Conservation (phyloP, 2,329 filamentous ascomycete genomes). For the Dactylonectria estremocensis region DNA sequence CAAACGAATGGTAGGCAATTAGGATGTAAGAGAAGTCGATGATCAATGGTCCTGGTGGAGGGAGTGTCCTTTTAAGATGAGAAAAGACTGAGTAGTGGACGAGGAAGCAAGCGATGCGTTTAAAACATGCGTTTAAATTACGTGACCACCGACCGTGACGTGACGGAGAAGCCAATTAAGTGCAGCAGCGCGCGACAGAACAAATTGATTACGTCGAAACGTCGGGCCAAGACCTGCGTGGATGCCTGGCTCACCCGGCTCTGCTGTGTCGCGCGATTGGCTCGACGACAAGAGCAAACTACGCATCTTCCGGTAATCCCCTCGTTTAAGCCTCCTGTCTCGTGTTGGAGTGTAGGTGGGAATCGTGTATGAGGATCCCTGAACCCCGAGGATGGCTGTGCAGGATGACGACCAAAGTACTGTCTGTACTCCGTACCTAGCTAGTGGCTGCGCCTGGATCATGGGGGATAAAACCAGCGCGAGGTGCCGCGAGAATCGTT, state of each 20-base stretch:
- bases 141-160: slow-evolving; percentile 3
- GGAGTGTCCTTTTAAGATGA: slow-evolving; percentile 8
- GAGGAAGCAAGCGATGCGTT: too few species aligned
- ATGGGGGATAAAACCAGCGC: background rate
- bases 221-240: slow-evolving; percentile 14
- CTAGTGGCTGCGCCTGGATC: background rate
- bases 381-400: background rate
- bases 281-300: slow-evolving; percentile 2
- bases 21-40: slow-evolving; percentile 5
- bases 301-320: background rate
- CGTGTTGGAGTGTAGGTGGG: background rate
- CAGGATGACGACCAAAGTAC: background rate
- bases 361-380: background rate
- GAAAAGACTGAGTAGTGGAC: background rate
- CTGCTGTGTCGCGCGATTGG: slow-evolving; percentile 16
- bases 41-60: background rate
- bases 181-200: slow-evolving; percentile 11
- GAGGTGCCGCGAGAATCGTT: background rate
- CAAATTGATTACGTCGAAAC: slow-evolving; percentile 10
- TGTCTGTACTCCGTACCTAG: too few species aligned
- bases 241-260: slow-evolving; percentile 17
- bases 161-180: slow-evolving; percentile 17
- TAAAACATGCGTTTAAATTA: too few species aligned
- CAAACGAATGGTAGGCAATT: background rate
- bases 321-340: background rate